Evolutionary conservation across 192 early-diverging fungal genomes (phyloP), one percentile per base, ranked within the genome.

Genomic region (Cetraspora pellucida): DNA sequence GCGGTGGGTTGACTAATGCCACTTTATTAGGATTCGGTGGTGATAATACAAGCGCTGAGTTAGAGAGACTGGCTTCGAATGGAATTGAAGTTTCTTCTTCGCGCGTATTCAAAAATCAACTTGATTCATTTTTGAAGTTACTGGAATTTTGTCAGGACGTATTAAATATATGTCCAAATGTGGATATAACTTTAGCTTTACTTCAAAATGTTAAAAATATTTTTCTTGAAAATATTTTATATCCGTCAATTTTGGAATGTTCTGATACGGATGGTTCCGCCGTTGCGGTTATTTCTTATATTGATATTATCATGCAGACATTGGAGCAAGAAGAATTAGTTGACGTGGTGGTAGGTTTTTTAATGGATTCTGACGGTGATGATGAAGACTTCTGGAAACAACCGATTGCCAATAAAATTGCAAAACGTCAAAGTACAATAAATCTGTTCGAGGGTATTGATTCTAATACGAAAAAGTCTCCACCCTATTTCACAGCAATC

Each of bases 241-340:
- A 94, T 70, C 92, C 96, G 23, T 92, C 92, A 47, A 85, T 97
- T 63, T 80, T 91, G 49, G 93, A 93, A 65, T 93, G 93, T 80
- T 95, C 94, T 0, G 97, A 98, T 81, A 93, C 91, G 25, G 95
- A 98, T 80, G 95, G 95, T 7, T 93, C 92, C 69, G 91, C 95
- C 19, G 93, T 95, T 0, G 91, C 96, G 2, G 90, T 93, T 1
- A 92, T 98, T 78, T 93, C 89, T 71, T 98, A 98, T 68, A 87
- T 98, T 59, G 90, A 94, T 71, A 79, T 92, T 64, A 94, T 97
- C 79, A 81, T 96, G 9, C 90, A 91, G 45, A 86, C 87, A 0
- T 78, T 93, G 11, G 88, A 95, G 46, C 91, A 91, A 69, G 90
- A 94, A 46, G 88, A 91, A 37, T 78, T 97, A 72, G 88, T 91